Evolutionary conservation across 2,329 filamentous ascomycete species (phyloP).

Genomic region (Penicillium sp.): DNA sequence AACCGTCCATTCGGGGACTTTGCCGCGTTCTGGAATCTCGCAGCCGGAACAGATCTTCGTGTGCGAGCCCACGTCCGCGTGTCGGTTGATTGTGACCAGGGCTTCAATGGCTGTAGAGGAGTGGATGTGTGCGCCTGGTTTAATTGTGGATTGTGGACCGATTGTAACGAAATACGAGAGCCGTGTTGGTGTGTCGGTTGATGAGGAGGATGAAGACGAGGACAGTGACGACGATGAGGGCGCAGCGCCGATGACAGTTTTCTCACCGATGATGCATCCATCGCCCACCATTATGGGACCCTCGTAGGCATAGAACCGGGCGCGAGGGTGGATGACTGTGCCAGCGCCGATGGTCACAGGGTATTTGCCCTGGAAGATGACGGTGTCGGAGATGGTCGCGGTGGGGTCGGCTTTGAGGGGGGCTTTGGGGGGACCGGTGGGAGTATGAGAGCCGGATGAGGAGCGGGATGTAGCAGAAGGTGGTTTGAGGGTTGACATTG

Average conservation of each 20-base stretch:
- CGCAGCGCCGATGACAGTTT: conserved; percentile 51
- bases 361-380: conserved; percentile 65
- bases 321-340: conserved; percentile 83
- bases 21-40: conserved; percentile 60
- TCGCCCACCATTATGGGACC: conserved; percentile 81
- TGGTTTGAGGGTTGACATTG: conserved; percentile 34
- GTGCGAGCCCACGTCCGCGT: conserved; percentile 53
- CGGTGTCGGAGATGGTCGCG: conserved; percentile 45
- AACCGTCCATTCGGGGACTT: conserved; percentile 69
- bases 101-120: conserved; percentile 50
- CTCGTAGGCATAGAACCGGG: conserved; percentile 74
- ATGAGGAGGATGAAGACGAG: conserved; percentile 10
- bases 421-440: conserved; percentile 36
- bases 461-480: conserved; percentile 33
- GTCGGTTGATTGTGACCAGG: conserved; percentile 42
- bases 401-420: conserved; percentile 42
- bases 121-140: conserved; percentile 44
- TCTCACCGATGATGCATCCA: conserved; percentile 80
- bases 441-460: conserved; percentile 27
- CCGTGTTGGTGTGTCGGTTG: conserved; percentile 26
- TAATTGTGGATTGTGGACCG: conserved; percentile 42
- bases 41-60: conserved; percentile 72
- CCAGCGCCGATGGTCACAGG: conserved; percentile 78
- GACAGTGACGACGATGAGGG: conserved; percentile 41
- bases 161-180: conserved; percentile 46